Evolutionary conservation across 1,139 yeast genomes (phyloP).

Genomic region (Geotrichum bryndzae): DNA sequence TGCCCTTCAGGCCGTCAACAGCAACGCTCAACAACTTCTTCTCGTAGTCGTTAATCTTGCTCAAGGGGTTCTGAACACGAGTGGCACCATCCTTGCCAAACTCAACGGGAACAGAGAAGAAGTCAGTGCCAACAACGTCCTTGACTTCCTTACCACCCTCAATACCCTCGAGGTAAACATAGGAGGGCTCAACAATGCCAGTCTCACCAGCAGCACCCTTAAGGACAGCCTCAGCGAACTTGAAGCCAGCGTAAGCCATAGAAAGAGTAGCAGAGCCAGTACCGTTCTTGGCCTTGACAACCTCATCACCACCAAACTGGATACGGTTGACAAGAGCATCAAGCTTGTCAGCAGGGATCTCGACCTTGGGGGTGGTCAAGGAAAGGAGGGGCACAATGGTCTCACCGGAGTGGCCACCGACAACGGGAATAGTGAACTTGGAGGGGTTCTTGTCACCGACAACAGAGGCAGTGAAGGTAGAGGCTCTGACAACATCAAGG

Average conservation of each 20-base stretch:
- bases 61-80: slow-evolving; percentile 47
- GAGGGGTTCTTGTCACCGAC: slow-evolving; percentile 82
- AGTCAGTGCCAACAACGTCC: slow-evolving; percentile 57
- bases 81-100: slow-evolving; percentile 79
- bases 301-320: slow-evolving; percentile 97
- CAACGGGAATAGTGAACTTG: slow-evolving; percentile 38
- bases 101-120: slow-evolving; percentile 83
- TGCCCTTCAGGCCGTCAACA: slow-evolving; percentile 68
- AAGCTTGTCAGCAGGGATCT: slow-evolving; percentile 41
- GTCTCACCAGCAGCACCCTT: slow-evolving; percentile 47
- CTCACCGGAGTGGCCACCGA: slow-evolving; percentile 96
- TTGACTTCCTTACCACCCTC: slow-evolving; percentile 37
- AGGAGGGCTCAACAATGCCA: slow-evolving; percentile 51
- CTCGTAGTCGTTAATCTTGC: slow-evolving; percentile 33
- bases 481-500: slow-evolving; percentile 82
- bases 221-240: slow-evolving; percentile 52
- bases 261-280: slow-evolving; percentile 92
- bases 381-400: slow-evolving; percentile 65
- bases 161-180: slow-evolving; percentile 45
- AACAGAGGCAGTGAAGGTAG: slow-evolving; percentile 62
- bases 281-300: slow-evolving; percentile 91
- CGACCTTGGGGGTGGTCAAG: slow-evolving; percentile 41
- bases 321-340: slow-evolving; percentile 77
- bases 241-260: slow-evolving; percentile 87
- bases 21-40: slow-evolving; percentile 67